These are phyloP conservation scores for Mycosphaerelloides madeirae DNA, from an alignment of 2,329 filamentous ascomycete genomes.

Conservation along the genomic window DNA sequence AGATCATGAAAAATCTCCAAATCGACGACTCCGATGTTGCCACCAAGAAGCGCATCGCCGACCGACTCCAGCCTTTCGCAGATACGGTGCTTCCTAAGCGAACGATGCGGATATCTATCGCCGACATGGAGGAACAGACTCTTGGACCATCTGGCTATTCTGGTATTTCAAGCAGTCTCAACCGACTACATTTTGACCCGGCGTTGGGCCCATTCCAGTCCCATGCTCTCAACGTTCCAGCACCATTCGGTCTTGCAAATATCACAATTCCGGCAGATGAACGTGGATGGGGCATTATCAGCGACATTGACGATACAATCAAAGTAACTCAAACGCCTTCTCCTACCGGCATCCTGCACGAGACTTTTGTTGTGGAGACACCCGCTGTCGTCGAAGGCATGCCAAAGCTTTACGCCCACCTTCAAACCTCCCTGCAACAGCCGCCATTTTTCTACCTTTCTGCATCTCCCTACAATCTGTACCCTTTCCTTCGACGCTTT, in stretches of 20 bases:
- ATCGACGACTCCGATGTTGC: conserved; percentile 48
- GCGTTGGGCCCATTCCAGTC: conserved; percentile 15
- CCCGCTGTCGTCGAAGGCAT: conserved; percentile 71
- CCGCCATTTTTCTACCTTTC: conserved; percentile 91
- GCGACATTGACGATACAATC: conserved; percentile 92
- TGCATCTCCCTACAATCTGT: conserved; percentile 90
- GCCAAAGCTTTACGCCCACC: conserved; percentile 72
- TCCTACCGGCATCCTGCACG: conserved; percentile 71
- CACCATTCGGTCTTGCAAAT: conserved; percentile 45
- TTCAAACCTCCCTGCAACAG: conserved; percentile 52
- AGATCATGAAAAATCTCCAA: conserved; percentile 64
- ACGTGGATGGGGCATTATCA: conserved; percentile 79
- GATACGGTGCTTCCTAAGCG: conserved; percentile 69
- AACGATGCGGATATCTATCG: conserved; percentile 61
- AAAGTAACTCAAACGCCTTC: conserved; percentile 82
- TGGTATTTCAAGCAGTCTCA: conserved; percentile 30
- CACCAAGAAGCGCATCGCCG: conserved; percentile 59
- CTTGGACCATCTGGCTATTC: conserved; percentile 32
- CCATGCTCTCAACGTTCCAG: conserved; percentile 31
- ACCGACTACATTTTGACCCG: conserved; percentile 27
- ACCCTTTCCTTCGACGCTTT: conserved; percentile 77
- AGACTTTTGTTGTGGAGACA: conserved; percentile 70
- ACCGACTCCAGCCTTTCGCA: conserved; percentile 71
- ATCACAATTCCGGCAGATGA: conserved; percentile 69
- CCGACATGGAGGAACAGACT: conserved; percentile 33